Conservation (phyloP, 108 stramenopile species). For the Fragilaria crotonensis region DNA sequence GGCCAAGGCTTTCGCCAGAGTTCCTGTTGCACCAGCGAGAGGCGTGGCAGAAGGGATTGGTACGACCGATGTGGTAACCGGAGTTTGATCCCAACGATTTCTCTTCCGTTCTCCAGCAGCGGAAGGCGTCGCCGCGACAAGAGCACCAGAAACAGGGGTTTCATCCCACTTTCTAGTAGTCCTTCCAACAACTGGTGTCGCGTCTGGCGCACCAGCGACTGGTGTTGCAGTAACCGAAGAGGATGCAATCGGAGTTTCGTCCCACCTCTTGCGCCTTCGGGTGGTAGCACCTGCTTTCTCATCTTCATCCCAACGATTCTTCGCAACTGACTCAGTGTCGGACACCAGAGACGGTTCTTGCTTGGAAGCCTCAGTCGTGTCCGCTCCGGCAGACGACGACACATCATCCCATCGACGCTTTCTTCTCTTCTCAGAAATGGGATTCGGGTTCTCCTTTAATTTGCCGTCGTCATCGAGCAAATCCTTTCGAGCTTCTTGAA, state of each 20-base stretch:
- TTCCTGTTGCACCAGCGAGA: slow-evolving; percentile 37
- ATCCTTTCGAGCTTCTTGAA: slow-evolving; percentile 53
- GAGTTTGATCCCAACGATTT: slow-evolving; percentile 79
- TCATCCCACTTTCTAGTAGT: slow-evolving; percentile 67
- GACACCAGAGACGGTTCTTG: slow-evolving; percentile 32
- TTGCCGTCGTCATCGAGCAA: slow-evolving; percentile 32
- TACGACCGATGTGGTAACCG: slow-evolving; percentile 21
- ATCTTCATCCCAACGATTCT: slow-evolving; percentile 73
- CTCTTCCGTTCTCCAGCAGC: slow-evolving; percentile 25
- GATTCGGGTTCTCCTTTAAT: slow-evolving; percentile 10
- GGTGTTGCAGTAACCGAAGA: slow-evolving; percentile 32
- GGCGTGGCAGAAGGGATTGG: slow-evolving; percentile 38
- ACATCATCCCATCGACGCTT: slow-evolving; percentile 79
- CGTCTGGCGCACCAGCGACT: slow-evolving; percentile 25
- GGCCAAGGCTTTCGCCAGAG: slow-evolving; percentile 74
- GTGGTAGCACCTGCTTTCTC: slow-evolving; percentile 15
- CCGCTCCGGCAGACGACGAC: slow-evolving; percentile 14
- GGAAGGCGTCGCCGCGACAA: slow-evolving; percentile 20
- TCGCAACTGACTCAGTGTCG: slow-evolving; percentile 41
- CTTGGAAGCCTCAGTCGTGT: slow-evolving; percentile 12
- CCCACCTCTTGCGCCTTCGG: slow-evolving; percentile 83
- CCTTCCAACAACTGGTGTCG: slow-evolving; percentile 36
- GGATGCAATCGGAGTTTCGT: slow-evolving; percentile 73
- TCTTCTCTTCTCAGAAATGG: slow-evolving; percentile 18
- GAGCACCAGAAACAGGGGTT: slow-evolving; percentile 60